phyloP scores from a whole-genome alignment of 2,329 filamentous ascomycete species.

The Beauveria sp. region DNA sequence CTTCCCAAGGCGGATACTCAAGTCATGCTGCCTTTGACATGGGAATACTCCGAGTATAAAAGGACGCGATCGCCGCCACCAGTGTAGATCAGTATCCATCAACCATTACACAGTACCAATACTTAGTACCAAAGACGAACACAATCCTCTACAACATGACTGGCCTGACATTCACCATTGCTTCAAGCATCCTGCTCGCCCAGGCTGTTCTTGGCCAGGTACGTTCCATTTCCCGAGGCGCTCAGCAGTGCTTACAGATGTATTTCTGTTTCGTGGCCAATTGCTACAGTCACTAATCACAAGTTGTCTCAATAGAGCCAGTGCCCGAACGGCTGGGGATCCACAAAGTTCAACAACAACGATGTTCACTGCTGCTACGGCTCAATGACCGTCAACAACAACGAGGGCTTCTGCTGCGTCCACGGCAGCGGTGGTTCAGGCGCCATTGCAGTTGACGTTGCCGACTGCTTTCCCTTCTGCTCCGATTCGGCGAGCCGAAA shows the following conservation, averaged over 20 bases:
- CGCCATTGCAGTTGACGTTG: neutral
- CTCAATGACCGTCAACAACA: neutral
- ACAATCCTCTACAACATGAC: neutral
- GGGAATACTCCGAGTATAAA: neutral
- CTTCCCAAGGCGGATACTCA: too few species aligned
- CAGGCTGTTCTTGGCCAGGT: neutral
- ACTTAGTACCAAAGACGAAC: neutral
- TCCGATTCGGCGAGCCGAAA: neutral
- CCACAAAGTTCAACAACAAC: neutral
- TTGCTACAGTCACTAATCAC: neutral
- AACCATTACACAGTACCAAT: neutral
- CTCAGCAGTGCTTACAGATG: neutral
- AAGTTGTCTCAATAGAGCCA: neutral
- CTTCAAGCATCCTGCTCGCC: neutral
- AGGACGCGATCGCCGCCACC: neutral
- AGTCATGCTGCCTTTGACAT: too few species aligned
- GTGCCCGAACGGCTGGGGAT: neutral
- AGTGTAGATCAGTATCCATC: neutral
- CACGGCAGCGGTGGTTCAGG: neutral
- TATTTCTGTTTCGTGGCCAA: neutral
- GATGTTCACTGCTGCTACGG: neutral
- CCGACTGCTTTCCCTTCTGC: neutral
- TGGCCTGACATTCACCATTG: neutral
- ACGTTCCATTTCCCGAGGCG: neutral
- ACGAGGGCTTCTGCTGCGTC: neutral